Base-by-base conservation (phyloP, 495 filamentous ascomycete species). In the Xylaria telfairii region DNA sequence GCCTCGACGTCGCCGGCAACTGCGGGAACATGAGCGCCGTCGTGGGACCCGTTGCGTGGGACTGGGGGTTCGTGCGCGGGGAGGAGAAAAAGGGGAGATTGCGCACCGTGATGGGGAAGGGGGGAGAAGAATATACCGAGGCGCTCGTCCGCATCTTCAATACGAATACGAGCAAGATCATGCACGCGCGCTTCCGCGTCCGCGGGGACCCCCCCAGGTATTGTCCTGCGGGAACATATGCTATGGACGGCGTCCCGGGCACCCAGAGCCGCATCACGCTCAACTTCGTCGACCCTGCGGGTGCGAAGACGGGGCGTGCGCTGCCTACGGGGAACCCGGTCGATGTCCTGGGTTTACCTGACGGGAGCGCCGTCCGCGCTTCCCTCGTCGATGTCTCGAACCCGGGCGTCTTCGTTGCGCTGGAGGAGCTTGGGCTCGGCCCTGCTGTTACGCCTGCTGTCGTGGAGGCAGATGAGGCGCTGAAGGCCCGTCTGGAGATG, bases 21-120 rank as follows among this genome's bases (percentile, higher is more conserved):
- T 93, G 91, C 72, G 92, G 92, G 9, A 93, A 93, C 71, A 92
- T 93, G 90, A 86, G 80, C 0, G 83, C 85, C 32, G 86, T 90
- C 0, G 86, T 94, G 61, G 92, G 92, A 0, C 90, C 91, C 0
- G 90, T 86, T 71, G 88, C 89, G 0, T 81, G 90, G 24, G 88
- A 93, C 69, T 73, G 82, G 34, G 81, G 87, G 34, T 37, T 92
- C 64, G n/a, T 12, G 76, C 87, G 5, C 0, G 32, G 54, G 34
- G 37, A 49, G 32, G 59, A 42, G 41, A 42, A 9, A 13, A 41
- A 49, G 5, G 65, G 37, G 10, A 15, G 37, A 37, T 17, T 61
- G 28, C 37, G 21, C 4, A 3, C 10, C 9, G 61, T 65, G 12
- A 8, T 37, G 3, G 34, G 8, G 3, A 41, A 2, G 21, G 9